Evolutionary conservation across 148 eudicot genomes (phyloP).

Genomic region (Rhododendron henanense): DNA sequence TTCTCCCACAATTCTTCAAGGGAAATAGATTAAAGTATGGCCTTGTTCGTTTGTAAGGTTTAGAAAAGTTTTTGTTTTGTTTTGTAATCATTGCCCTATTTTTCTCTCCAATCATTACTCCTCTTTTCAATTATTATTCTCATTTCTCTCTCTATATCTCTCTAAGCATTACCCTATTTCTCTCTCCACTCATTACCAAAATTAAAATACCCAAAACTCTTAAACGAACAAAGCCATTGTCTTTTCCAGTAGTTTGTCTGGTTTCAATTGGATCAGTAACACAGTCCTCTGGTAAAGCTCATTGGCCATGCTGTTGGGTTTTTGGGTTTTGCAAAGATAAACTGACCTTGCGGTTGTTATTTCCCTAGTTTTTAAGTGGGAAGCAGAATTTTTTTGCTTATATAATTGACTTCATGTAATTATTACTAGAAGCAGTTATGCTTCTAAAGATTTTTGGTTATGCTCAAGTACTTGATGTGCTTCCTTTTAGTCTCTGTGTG

Average conservation of each 20-base stretch:
- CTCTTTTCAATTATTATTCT: too few species aligned
- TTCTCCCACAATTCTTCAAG: not conserved
- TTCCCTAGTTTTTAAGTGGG: not conserved
- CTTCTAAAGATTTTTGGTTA: not conserved
- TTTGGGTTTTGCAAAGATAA: not conserved
- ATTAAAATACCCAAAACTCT: too few species aligned
- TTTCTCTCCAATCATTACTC: too few species aligned
- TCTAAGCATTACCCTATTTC: too few species aligned
- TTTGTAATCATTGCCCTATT: too few species aligned
- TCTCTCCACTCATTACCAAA: too few species aligned
- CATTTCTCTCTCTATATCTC: too few species aligned
- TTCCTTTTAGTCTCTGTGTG: not conserved
- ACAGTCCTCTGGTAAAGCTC: not conserved
- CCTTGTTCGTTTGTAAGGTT: too few species aligned
- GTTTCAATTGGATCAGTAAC: not conserved
- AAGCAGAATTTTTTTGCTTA: not conserved
- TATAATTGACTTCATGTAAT: not conserved
- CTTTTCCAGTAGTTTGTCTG: not conserved
- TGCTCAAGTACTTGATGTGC: not conserved
- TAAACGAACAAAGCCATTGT: too few species aligned
- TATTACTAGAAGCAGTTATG: not conserved
- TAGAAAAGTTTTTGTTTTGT: too few species aligned
- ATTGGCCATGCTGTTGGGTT: not conserved
- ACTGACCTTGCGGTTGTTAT: not conserved
- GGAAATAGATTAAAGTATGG: not conserved